Conservation (phyloP, 805 yeast genomes). For the Starmerella vaccinii region DNA sequence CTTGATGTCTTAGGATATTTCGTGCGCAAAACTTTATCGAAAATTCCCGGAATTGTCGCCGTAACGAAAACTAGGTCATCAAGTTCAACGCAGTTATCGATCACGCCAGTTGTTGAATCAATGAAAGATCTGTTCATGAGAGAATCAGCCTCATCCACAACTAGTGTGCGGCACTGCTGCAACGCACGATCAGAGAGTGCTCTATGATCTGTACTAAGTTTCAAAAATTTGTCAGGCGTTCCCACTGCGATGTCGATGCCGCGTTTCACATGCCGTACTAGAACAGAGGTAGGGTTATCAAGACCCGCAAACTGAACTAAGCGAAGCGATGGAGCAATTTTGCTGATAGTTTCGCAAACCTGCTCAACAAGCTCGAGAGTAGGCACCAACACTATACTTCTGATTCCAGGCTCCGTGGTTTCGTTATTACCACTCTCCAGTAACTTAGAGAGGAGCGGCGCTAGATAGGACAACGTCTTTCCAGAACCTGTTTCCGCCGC, state of each 20-base stretch:
- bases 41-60: conserved; percentile 79
- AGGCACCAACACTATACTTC: conserved; percentile 74
- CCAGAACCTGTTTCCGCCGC: conserved; percentile 99
- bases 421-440: conserved; percentile 31
- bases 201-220: conserved; percentile 31
- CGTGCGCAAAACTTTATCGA: conserved; percentile 49
- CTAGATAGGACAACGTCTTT: conserved; percentile 83
- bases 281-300: conserved; percentile 14
- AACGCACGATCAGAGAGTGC: conserved; percentile 27
- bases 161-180: conserved; percentile 47
- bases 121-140: conserved; percentile 73
- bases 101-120: conserved; percentile 48
- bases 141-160: conserved; percentile 91
- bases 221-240: conserved; percentile 64
- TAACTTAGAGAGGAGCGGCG: conserved; percentile 61
- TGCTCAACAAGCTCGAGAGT: conserved; percentile 83
- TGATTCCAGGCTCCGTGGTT: conserved; percentile 33
- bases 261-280: conserved; percentile 24
- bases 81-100: conserved; percentile 43
- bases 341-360: conserved; percentile 40
- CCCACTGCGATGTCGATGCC: conserved; percentile 73
- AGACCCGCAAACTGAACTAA: conserved; percentile 14
- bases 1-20: conserved; percentile 57
- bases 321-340: conserved; percentile 20
- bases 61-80: conserved; percentile 66